phyloP scores from a whole-genome alignment of 371 early-diverging fungal genomes.

The Mortierella sp. region DNA sequence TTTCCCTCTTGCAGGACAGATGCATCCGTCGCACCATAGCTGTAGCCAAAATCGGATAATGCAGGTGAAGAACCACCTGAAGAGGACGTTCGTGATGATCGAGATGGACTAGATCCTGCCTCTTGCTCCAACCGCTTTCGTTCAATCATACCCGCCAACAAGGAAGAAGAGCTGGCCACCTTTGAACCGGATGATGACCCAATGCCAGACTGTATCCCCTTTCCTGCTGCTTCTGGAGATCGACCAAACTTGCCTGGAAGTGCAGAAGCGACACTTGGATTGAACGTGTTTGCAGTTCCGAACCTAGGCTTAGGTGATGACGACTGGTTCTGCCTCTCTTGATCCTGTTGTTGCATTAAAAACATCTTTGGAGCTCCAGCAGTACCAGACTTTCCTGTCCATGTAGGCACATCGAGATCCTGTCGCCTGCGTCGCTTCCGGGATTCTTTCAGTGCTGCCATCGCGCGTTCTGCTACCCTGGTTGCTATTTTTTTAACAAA shows the following conservation, averaged over 20 bases:
- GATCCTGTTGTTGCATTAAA: conserved; percentile 36
- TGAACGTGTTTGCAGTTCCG: conserved; percentile 55
- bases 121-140: conserved; percentile 56
- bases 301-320: conserved; percentile 62
- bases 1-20: conserved; percentile 39
- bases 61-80: conserved; percentile 13
- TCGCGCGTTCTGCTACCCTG: conserved; percentile 65
- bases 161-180: conserved; percentile 40
- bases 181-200: conserved; percentile 11
- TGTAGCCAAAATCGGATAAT: neutral
- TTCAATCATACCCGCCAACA: conserved; percentile 64
- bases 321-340: conserved; percentile 26
- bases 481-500: conserved; percentile 50
- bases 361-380: conserved; percentile 39
- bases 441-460: conserved; percentile 66
- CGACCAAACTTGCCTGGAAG: conserved; percentile 21
- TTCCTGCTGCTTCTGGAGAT: conserved; percentile 5
- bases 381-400: conserved; percentile 75
- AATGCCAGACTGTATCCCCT: conserved; percentile 11
- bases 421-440: conserved; percentile 55
- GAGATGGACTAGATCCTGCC: neutral
- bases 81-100: conserved; percentile 10
- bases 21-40: neutral
- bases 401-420: conserved; percentile 71
- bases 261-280: conserved; percentile 29